These are phyloP conservation scores for Geotrichum siamense DNA, from an alignment of 1,139 yeast genomes.

Conservation along the genomic window DNA sequence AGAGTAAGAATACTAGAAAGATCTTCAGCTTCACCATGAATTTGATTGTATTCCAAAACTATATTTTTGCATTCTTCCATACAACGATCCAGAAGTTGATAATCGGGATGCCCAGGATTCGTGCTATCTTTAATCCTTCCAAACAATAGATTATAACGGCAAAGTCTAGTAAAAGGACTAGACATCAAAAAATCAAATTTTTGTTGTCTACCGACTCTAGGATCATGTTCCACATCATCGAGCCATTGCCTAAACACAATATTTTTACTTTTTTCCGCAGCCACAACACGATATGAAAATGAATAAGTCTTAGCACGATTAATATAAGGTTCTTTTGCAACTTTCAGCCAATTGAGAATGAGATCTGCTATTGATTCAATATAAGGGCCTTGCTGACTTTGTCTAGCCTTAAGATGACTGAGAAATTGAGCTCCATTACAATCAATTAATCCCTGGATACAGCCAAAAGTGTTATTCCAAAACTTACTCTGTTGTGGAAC, in stretches of 20 bases:
- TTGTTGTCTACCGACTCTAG: conserved; percentile 31
- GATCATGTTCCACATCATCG: conserved; percentile 39
- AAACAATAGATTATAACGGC: conserved; percentile 61
- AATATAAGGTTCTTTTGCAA: conserved; percentile 49
- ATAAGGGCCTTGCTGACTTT: conserved; percentile 56
- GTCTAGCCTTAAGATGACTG: conserved; percentile 47
- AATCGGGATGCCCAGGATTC: conserved; percentile 49
- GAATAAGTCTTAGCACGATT: conserved; percentile 46
- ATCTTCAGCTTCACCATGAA: conserved; percentile 37
- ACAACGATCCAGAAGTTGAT: conserved; percentile 48
- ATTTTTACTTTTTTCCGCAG: conserved; percentile 38
- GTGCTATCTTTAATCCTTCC: conserved; percentile 50
- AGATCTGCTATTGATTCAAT: conserved; percentile 59
- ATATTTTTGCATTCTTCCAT: conserved; percentile 43
- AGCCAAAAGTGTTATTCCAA: conserved; percentile 51
- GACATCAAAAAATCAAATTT: conserved; percentile 68
- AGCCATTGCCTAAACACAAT: conserved; percentile 49
- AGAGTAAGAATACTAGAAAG: conserved; percentile 37
- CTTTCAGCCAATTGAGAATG: conserved; percentile 58
- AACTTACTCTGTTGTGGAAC: conserved; percentile 48
- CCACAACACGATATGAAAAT: conserved; percentile 32
- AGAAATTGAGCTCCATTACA: conserved; percentile 52
- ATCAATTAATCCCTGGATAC: conserved; percentile 55
- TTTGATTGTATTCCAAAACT: conserved; percentile 44
- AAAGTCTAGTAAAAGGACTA: conserved; percentile 41